Evolutionary conservation across 352 stramenopile species (phyloP).

Genomic region (Globisporangium cederbergense): DNA sequence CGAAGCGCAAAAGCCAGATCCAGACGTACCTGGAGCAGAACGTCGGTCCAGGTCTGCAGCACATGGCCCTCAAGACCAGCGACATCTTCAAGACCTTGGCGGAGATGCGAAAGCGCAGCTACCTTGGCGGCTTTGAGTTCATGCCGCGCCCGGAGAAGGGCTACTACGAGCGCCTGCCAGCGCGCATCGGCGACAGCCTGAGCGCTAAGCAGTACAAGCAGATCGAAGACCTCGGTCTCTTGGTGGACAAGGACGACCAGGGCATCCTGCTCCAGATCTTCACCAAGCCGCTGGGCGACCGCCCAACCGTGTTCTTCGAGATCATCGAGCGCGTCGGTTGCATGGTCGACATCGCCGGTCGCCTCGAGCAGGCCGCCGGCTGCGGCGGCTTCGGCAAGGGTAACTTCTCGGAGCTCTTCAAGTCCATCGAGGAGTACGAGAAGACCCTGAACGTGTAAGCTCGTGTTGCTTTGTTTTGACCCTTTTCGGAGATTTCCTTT

Average conservation of each 20-base stretch:
- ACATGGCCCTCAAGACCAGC: conserved; percentile 96
- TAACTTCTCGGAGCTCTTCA: conserved; percentile 92
- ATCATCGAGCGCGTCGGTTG: conserved; percentile 93
- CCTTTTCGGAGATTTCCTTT: background rate
- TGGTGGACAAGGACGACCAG: conserved; percentile 95
- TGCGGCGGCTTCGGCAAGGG: conserved; percentile 91
- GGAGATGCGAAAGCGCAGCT: conserved; percentile 76
- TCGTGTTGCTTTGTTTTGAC: background rate
- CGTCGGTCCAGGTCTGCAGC: conserved; percentile 92
- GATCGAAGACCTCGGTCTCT: conserved; percentile 90
- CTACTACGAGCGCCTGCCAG: conserved; percentile 91
- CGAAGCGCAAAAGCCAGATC: conserved; percentile 93
- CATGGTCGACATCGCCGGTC: conserved; percentile 62
- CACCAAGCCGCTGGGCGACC: conserved; percentile 86
- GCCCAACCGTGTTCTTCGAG: conserved; percentile 89
- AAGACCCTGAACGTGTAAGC: conserved; percentile 76
- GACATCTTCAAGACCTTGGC: conserved; percentile 94
- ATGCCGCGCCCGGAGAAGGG: conserved; percentile 76
- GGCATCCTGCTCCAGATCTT: conserved; percentile 93
- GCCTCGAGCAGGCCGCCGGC: conserved; percentile 73
- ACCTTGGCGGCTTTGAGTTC: conserved; percentile 80
- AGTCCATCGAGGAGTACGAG: conserved; percentile 91
- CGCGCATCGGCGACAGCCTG: conserved; percentile 74
- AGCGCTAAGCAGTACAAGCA: conserved; percentile 87
- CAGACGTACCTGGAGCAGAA: conserved; percentile 97